A percentile compares a stretch with the other conserved stretches of the same genome.
phyloP scores from a whole-genome alignment of 768 basidiomycete genomes.

The Boletus pseudopeckii region DNA sequence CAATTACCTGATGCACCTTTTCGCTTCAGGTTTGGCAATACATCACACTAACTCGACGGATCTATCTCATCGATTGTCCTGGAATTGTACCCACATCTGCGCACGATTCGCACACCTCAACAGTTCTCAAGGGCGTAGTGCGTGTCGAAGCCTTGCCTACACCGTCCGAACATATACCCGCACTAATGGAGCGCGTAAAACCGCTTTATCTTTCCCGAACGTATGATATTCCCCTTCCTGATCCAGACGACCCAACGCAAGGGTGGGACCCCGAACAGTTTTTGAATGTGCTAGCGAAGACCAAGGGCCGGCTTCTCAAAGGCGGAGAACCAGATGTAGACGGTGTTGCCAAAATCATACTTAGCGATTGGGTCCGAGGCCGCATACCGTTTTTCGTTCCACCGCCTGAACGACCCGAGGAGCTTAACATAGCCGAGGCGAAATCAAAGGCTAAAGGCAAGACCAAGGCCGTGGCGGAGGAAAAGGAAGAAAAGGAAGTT shows the following conservation, averaged over 20 bases:
- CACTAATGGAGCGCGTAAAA: slow-evolving; percentile 87
- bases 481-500: slow-evolving; percentile 35
- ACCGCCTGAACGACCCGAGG: slow-evolving; percentile 81
- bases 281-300: slow-evolving; percentile 79
- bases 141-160: slow-evolving; percentile 92
- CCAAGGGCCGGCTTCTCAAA: slow-evolving; percentile 88
- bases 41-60: slow-evolving; percentile 91
- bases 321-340: slow-evolving; percentile 94
- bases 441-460: slow-evolving; percentile 52
- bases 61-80: slow-evolving; percentile 99
- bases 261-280: slow-evolving; percentile 75
- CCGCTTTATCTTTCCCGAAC: slow-evolving; percentile 87
- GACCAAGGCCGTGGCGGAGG: slow-evolving; percentile 32
- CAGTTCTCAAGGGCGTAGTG: slow-evolving; percentile 94
- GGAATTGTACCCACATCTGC: slow-evolving; percentile 96
- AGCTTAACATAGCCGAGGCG: slow-evolving; percentile 59
- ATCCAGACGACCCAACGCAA: slow-evolving; percentile 48
- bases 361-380: slow-evolving; percentile 96
- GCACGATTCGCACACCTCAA: slow-evolving; percentile 83
- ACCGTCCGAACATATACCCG: slow-evolving; percentile 89
- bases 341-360: slow-evolving; percentile 88
- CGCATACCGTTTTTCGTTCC: slow-evolving; percentile 95
- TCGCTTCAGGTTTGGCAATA: slow-evolving; percentile 89
- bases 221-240: slow-evolving; percentile 67
- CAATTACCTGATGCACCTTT: not conserved